These are phyloP conservation scores for Scheffersomyces lignicola DNA, from an alignment of 1,139 yeast genomes.

Conservation along the genomic window DNA sequence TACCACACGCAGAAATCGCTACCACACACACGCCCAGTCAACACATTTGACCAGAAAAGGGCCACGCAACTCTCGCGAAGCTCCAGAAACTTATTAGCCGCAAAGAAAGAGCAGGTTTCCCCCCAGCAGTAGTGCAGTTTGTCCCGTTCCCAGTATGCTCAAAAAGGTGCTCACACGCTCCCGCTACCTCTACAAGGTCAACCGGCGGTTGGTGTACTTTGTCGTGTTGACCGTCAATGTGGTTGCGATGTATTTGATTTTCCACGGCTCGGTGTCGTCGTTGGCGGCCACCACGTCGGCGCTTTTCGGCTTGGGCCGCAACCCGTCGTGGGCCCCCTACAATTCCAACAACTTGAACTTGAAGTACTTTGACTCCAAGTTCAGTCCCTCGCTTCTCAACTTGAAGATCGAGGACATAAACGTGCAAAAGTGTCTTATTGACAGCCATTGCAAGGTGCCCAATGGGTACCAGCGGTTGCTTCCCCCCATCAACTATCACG, in stretches of 20 bases:
- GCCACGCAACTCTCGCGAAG: too few relatives aligned
- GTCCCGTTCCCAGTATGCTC: too few relatives aligned
- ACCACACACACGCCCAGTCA: too few relatives aligned
- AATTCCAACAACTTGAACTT: background rate
- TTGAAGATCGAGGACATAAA: conserved; percentile 11
- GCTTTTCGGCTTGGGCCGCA: background rate
- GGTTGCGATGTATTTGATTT: background rate
- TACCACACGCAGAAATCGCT: too few relatives aligned
- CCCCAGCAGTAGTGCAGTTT: too few relatives aligned
- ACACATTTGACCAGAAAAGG: too few relatives aligned
- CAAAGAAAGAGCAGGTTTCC: too few relatives aligned
- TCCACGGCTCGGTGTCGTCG: background rate
- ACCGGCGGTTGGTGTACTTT: background rate
- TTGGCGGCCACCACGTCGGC: background rate
- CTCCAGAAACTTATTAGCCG: too few relatives aligned
- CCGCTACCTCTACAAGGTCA: background rate
- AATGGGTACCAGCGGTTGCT: conserved; percentile 9
- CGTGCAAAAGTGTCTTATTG: conserved; percentile 10
- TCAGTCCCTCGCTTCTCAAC: background rate
- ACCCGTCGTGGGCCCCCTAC: background rate
- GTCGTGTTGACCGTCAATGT: conserved; percentile 1
- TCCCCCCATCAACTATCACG: conserved; percentile 12
- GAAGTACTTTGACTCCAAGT: background rate
- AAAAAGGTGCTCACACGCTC: too few relatives aligned
- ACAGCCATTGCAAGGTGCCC: conserved; percentile 10